Percentiles rank a stretch among this genome's conserved stretches.
Conservation (phyloP, 1,284 basidiomycete genomes). For the Melampsora americana region DNA sequence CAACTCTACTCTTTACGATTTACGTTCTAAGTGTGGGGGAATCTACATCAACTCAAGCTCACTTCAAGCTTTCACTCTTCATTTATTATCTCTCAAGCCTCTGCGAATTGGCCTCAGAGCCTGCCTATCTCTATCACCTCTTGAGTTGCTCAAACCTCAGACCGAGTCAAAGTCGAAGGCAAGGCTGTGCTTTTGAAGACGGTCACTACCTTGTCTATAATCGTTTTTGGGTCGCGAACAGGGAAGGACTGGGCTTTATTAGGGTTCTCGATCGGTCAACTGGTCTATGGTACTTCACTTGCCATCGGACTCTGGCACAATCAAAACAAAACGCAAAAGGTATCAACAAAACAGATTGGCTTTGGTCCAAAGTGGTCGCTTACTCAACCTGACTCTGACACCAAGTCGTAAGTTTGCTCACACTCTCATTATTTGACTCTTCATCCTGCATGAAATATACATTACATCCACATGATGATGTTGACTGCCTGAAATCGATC, state of each 20-base stretch:
- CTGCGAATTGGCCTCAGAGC: constrained; percentile 74
- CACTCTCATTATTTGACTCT: not conserved
- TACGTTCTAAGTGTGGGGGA: constrained; percentile 61
- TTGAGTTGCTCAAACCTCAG: constrained; percentile 46
- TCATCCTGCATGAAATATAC: not conserved
- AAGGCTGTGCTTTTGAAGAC: constrained; percentile 73
- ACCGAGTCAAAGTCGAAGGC: constrained; percentile 62
- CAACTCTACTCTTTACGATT: constrained; percentile 58
- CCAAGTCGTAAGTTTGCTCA: not conserved
- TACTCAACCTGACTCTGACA: not conserved
- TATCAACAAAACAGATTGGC: not conserved
- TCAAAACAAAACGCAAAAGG: constrained; percentile 8
- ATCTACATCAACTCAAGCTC: constrained; percentile 63
- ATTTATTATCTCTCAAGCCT: constrained; percentile 72
- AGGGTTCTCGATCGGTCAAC: constrained; percentile 77
- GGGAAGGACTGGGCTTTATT: constrained; percentile 59
- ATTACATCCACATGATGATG: constrained; percentile 8
- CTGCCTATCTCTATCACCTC: constrained; percentile 67
- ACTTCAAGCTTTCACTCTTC: constrained; percentile 65
- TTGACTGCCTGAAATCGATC: not conserved
- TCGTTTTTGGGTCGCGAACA: constrained; percentile 57
- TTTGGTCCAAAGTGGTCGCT: not conserved
- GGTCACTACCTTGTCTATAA: constrained; percentile 64
- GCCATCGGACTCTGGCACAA: constrained; percentile 52
- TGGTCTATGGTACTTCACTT: constrained; percentile 64